A percentile compares a stretch with the other conserved stretches of the same genome.
Evolutionary conservation across 768 basidiomycete species (phyloP).

Genomic region (Atractiella rhizophila): DNA sequence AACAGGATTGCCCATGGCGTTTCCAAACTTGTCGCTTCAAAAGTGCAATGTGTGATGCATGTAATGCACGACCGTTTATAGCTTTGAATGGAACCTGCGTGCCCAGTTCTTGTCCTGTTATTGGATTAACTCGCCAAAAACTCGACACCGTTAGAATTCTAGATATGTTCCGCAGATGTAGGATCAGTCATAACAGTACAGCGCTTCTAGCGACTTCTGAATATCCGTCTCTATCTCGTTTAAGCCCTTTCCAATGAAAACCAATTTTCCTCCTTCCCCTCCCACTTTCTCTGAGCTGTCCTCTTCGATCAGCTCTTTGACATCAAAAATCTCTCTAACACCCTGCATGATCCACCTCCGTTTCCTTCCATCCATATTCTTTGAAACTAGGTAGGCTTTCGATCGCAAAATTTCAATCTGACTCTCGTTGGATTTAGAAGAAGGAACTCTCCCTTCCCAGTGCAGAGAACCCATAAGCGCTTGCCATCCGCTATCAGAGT

Average conservation of each 20-base stretch:
- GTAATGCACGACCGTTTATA: too few species aligned
- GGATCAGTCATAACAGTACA: too few species aligned
- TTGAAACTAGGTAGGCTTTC: constrained; percentile 65
- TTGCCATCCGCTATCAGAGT: too few species aligned
- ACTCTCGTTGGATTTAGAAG: not conserved
- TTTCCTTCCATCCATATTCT: constrained; percentile 21
- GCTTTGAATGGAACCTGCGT: too few species aligned
- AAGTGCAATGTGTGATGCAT: too few species aligned
- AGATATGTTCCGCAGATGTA: too few species aligned
- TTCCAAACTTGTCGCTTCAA: too few species aligned
- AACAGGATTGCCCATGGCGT: too few species aligned
- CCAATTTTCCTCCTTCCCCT: constrained; percentile 8
- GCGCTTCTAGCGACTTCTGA: not conserved
- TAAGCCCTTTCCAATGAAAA: constrained; percentile 14
- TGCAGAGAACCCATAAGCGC: too few species aligned
- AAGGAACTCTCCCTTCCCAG: constrained; percentile 45
- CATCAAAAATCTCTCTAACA: constrained; percentile 68
- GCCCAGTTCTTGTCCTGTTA: too few species aligned
- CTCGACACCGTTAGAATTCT: too few species aligned
- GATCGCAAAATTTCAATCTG: constrained; percentile 47
- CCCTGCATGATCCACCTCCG: constrained; percentile 62
- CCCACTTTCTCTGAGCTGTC: not conserved
- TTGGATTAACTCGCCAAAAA: too few species aligned
- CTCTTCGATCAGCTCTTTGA: constrained; percentile 1
- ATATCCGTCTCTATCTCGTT: not conserved